Percentiles rank a stretch among this genome's conserved stretches.
Evolutionary conservation across 2,329 filamentous ascomycete genomes (phyloP).

Genomic region (Fusarium newnesense): DNA sequence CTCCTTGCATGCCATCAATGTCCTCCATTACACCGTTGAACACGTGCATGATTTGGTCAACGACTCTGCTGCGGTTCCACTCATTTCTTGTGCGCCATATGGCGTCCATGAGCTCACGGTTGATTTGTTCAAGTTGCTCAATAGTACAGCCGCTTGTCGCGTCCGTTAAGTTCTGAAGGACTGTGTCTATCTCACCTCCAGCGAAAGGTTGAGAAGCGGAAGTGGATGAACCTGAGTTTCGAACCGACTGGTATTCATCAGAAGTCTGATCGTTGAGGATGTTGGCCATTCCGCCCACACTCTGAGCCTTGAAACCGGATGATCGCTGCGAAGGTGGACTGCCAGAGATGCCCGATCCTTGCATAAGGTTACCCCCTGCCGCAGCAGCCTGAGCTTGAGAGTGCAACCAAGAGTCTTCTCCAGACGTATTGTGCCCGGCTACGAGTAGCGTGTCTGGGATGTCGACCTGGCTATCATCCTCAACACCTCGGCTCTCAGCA

Average conservation of each 20-base stretch:
- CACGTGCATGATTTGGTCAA: constrained; percentile 68
- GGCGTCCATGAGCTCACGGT: constrained; percentile 88
- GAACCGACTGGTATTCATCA: constrained; percentile 48
- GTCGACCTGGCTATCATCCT: constrained; percentile 50
- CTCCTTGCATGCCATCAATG: constrained; percentile 66
- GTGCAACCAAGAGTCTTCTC: constrained; percentile 66
- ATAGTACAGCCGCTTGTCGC: constrained; percentile 82
- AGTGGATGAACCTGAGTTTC: constrained; percentile 50
- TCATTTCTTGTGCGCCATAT: constrained; percentile 84
- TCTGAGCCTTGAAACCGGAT: constrained; percentile 49
- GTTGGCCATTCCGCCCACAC: constrained; percentile 44
- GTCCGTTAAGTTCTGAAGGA: constrained; percentile 72
- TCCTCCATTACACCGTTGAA: constrained; percentile 82
- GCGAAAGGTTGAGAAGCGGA: constrained; percentile 59
- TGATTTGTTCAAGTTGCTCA: constrained; percentile 95
- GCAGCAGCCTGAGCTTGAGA: constrained; percentile 67
- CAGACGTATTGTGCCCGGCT: constrained; percentile 59
- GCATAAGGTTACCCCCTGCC: constrained; percentile 50
- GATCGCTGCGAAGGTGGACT: constrained; percentile 52
- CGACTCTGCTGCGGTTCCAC: constrained; percentile 84
- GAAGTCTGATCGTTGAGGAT: constrained; percentile 54
- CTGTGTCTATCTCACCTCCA: constrained; percentile 62
- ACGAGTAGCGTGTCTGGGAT: constrained; percentile 66
- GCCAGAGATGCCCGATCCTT: constrained; percentile 42
- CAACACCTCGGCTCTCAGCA: constrained; percentile 53